Base-by-base conservation (phyloP, 202 grass and related monocot genomes). In the Hordeum pubiflorum region DNA sequence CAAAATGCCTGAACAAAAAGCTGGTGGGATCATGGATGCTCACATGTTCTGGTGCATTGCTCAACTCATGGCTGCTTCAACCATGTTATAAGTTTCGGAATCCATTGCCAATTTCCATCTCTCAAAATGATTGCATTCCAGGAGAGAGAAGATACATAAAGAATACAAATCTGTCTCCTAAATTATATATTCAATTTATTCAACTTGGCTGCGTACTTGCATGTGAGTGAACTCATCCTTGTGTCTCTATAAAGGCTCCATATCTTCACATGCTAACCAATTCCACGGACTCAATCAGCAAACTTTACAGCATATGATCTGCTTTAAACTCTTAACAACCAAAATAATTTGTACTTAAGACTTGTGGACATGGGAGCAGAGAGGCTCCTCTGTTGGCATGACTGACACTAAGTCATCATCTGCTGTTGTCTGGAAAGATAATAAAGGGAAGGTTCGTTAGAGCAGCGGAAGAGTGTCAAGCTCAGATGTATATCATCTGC, bases 401-500 rank as follows among this genome's bases (percentile, higher is more conserved):
- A 50, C 14, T 50, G 46, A 50, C 14, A 17, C 46, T 50, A 50
- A 50, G 14, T 50, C 46, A 50, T 50, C 46, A 50, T 50, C 46
- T 50, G 5, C 46, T 50, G 14, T 17, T 50, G 14, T 50, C 46
- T 50, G 46, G 46, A 50, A 50, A 48, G 44, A 48, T 48, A 48
- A 48, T 48, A 48, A 90, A 64, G 14, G 79, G 76, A 22, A 80
- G 39, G 67, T 77, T 81, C 74, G 83, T 12, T 55, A 74, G 65
- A 81, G 52, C 58, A 13, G 37, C 77, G 18, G 79, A 78, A 86
- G 82, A 89, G 54, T 84, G 70, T 75, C 82, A 37, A 76, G 77
- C 89, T 46, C 64, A 54, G 41, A 29, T 94, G 64, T 86, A 81
- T 65, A 94, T 92, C 69, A 84, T 84, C 57, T 58, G 72, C 20